phyloP scores from a whole-genome alignment of 1,139 yeast genomes.

The Scheffersomyces titani region DNA sequence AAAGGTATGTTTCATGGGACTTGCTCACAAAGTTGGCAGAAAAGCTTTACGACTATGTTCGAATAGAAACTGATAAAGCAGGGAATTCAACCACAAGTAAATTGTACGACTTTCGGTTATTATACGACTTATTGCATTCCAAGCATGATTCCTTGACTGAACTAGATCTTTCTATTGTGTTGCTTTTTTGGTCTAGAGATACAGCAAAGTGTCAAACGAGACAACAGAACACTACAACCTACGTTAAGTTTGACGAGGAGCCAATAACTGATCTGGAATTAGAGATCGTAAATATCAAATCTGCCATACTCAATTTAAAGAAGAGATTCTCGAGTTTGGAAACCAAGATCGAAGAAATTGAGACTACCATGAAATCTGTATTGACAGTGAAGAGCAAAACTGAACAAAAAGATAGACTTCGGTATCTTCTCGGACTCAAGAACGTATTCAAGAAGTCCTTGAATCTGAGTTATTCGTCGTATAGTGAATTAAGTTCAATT shows the following conservation, averaged over 20 bases:
- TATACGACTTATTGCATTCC: conserved; percentile 15
- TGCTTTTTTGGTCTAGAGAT: conserved; percentile 30
- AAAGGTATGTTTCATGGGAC: conserved; percentile 29
- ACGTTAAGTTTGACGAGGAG: conserved; percentile 24
- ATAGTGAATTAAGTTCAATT: conserved; percentile 39
- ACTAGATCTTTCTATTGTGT: conserved; percentile 25
- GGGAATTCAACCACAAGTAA: conserved; percentile 20
- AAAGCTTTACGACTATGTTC: conserved; percentile 8
- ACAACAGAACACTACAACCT: conserved; percentile 12
- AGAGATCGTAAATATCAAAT: conserved; percentile 25
- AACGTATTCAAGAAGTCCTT: conserved; percentile 23
- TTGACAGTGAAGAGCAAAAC: conserved; percentile 1
- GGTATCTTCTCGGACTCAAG: conserved; percentile 1
- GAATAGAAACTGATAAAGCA: conserved; percentile 9
- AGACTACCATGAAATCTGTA: conserved; percentile 13
- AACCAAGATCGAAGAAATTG: conserved; percentile 22
- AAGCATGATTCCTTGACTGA: conserved; percentile 14
- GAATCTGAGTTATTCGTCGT: conserved; percentile 27
- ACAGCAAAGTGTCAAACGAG: conserved; percentile 12
- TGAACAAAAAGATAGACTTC: conserved; percentile 4
- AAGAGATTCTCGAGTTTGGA: conserved; percentile 22
- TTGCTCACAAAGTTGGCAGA: conserved; percentile 18
- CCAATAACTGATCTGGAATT: conserved; percentile 31
- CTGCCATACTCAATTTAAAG: conserved; percentile 20
- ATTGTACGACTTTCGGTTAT: conserved; percentile 19